phyloP scores from a whole-genome alignment of 345 rosid genomes.

The Capsella bursapastoris region DNA sequence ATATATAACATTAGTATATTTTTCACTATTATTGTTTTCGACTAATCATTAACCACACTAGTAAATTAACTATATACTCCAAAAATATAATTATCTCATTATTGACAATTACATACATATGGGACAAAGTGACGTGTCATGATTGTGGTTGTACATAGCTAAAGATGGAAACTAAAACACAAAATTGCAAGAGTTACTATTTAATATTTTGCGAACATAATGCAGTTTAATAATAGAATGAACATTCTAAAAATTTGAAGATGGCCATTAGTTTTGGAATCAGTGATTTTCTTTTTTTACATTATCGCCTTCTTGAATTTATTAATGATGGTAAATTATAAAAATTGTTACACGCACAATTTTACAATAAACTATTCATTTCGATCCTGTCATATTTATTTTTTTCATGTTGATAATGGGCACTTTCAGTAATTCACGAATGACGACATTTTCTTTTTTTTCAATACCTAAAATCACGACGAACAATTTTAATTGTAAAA shows the following conservation, averaged over 20 bases:
- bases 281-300: too few relatives aligned
- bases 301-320: too few relatives aligned
- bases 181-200: neutral
- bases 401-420: too few relatives aligned
- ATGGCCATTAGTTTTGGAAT: neutral
- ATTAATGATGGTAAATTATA: too few relatives aligned
- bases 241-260: neutral
- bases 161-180: neutral
- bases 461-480: too few relatives aligned
- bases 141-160: neutral
- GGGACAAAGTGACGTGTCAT: neutral
- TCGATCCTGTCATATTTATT: too few relatives aligned
- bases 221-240: neutral
- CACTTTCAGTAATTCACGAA: too few relatives aligned
- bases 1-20: neutral
- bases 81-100: neutral
- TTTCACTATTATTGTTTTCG: neutral
- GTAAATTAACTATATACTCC: too few relatives aligned
- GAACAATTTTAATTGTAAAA: too few relatives aligned
- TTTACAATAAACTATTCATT: too few relatives aligned
- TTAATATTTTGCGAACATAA: neutral
- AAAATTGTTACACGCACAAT: too few relatives aligned
- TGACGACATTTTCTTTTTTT: too few relatives aligned
- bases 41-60: slow-evolving; percentile 8
- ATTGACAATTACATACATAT: neutral